Percentiles rank a stretch among this genome's conserved stretches.
Conservation (phyloP, 495 filamentous ascomycete species). For the Neurospora sp. region DNA sequence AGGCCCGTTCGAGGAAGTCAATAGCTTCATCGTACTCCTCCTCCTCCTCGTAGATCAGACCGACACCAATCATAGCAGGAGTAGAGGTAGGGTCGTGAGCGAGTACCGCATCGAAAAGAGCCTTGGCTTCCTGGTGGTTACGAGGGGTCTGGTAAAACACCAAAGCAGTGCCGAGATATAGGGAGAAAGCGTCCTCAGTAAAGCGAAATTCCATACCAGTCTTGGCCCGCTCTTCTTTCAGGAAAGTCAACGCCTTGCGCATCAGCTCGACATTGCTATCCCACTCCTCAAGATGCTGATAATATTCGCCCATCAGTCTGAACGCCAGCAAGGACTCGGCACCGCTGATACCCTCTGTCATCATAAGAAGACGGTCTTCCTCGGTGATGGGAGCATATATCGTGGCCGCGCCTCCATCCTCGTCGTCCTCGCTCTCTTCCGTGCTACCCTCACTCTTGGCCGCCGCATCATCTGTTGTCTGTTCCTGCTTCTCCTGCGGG, state of each 20-base stretch:
- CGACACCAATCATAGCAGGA: slow-evolving; percentile 76
- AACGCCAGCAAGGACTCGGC: slow-evolving; percentile 74
- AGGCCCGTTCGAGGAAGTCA: slow-evolving; percentile 63
- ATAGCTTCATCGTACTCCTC: slow-evolving; percentile 74
- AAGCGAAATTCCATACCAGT: slow-evolving; percentile 58
- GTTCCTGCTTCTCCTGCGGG: slow-evolving; percentile 29
- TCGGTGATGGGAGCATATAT: slow-evolving; percentile 43
- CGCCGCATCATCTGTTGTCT: slow-evolving; percentile 14
- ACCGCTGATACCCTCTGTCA: slow-evolving; percentile 71
- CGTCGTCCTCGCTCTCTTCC: slow-evolving; percentile 38
- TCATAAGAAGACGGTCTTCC: slow-evolving; percentile 66
- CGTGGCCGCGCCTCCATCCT: slow-evolving; percentile 39
- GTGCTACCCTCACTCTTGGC: not conserved
- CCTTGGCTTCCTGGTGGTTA: slow-evolving; percentile 77
- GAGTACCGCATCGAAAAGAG: slow-evolving; percentile 70
- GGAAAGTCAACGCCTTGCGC: slow-evolving; percentile 55
- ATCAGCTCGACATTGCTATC: slow-evolving; percentile 71
- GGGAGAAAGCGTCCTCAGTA: slow-evolving; percentile 60
- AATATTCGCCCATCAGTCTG: slow-evolving; percentile 75
- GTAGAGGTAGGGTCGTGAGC: slow-evolving; percentile 61
- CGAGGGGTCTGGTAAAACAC: slow-evolving; percentile 83
- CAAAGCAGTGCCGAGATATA: slow-evolving; percentile 69
- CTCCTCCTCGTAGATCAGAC: slow-evolving; percentile 84
- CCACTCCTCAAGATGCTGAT: slow-evolving; percentile 76
- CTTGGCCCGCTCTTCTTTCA: slow-evolving; percentile 48